These are phyloP conservation scores for Sophora flavescens DNA, from an alignment of 306 rosid genomes.

Conservation along the genomic window DNA sequence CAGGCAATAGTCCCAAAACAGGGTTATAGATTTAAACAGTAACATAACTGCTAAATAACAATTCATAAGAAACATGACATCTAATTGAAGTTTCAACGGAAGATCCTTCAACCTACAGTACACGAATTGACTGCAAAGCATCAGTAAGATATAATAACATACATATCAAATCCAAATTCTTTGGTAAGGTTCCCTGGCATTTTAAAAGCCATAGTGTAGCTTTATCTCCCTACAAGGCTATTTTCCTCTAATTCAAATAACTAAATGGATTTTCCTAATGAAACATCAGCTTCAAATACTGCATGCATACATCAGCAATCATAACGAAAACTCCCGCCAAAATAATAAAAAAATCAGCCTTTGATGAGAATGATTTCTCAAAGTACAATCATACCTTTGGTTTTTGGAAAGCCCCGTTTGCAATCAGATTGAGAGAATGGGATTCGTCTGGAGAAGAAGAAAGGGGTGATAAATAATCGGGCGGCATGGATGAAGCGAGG, in stretches of 20 bases:
- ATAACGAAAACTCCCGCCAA: neutral
- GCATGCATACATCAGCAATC: neutral
- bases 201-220: neutral
- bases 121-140: neutral
- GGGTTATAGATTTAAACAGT: conserved; percentile 9
- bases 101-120: conserved; percentile 5
- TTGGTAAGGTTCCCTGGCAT: neutral
- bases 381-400: conserved; percentile 61
- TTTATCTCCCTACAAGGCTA: neutral
- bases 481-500: conserved; percentile 44
- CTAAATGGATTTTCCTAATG: neutral
- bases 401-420: conserved; percentile 43
- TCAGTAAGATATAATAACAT: conserved; percentile 23
- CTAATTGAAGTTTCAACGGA: neutral
- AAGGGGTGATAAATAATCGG: conserved; percentile 26
- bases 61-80: conserved; percentile 2
- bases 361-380: neutral
- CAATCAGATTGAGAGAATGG: conserved; percentile 55
- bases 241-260: neutral
- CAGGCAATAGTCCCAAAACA: neutral
- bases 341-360: neutral
- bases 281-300: conserved; percentile 6
- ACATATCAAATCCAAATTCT: conserved; percentile 24
- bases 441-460: conserved; percentile 52
- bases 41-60: neutral